These are phyloP conservation scores for Daldinia eschscholtzii DNA, from an alignment of 2,329 filamentous ascomycete species.

Conservation along the genomic window DNA sequence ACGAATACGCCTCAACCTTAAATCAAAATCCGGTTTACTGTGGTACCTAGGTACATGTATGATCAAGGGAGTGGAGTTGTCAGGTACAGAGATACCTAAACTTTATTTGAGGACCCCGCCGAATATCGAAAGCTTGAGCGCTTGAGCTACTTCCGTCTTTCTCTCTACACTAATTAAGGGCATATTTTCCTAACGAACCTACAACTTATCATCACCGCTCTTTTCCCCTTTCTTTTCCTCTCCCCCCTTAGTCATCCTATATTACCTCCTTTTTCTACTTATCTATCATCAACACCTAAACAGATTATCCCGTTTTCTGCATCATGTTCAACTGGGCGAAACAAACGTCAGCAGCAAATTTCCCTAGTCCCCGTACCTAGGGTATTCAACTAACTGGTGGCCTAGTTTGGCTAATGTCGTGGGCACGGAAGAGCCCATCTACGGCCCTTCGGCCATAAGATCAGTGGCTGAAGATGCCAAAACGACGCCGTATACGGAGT, in stretches of 20 bases:
- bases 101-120: conserved; percentile 46
- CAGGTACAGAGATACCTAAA: conserved; percentile 10
- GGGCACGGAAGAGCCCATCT: conserved; percentile 96
- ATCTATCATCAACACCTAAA: conserved; percentile 35
- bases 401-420: conserved; percentile 80
- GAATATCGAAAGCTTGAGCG: conserved; percentile 40
- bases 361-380: conserved; percentile 41
- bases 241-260: conserved; percentile 4
- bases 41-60: neutral
- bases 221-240: conserved; percentile 29
- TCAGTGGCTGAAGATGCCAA: conserved; percentile 86
- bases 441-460: conserved; percentile 88
- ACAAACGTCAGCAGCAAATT: conserved; percentile 75
- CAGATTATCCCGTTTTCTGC: conserved; percentile 8
- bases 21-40: conserved; percentile 1
- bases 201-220: conserved; percentile 40
- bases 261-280: conserved; percentile 25
- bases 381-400: conserved; percentile 45
- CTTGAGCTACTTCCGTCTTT: conserved; percentile 34
- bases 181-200: conserved; percentile 16
- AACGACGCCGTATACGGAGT: conserved; percentile 82
- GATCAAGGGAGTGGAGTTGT: neutral
- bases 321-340: conserved; percentile 96
- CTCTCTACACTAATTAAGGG: conserved; percentile 17
- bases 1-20: conserved; percentile 3